Evolutionary conservation across 331 rosid species (phyloP).

Genomic region (Arachis monticola): DNA sequence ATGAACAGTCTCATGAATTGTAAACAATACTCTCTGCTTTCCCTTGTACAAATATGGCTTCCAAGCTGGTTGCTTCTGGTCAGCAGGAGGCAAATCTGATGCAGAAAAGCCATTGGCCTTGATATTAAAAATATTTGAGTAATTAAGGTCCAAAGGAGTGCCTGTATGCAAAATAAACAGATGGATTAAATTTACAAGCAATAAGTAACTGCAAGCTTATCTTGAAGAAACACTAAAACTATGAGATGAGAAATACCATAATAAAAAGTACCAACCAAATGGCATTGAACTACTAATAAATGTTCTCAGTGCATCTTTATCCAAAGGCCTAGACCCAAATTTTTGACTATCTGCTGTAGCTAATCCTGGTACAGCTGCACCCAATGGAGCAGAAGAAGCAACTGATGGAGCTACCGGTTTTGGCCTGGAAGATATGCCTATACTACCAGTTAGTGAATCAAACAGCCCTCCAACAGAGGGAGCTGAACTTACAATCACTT

Average conservation of each 20-base stretch:
- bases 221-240: conserved; percentile 37
- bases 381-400: conserved; percentile 61
- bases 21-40: conserved; percentile 81
- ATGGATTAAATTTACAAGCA: conserved; percentile 39
- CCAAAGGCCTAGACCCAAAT: conserved; percentile 71
- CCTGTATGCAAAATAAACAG: conserved; percentile 51
- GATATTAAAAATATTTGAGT: conserved; percentile 70
- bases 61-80: conserved; percentile 98
- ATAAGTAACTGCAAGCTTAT: conserved; percentile 39
- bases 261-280: conserved; percentile 92
- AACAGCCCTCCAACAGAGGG: conserved; percentile 95
- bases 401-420: conserved; percentile 76
- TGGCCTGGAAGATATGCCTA: conserved; percentile 89
- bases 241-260: conserved; percentile 68
- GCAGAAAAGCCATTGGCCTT: conserved; percentile 84
- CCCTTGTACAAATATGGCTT: conserved; percentile 92
- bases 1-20: conserved; percentile 77
- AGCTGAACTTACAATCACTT: conserved; percentile 70
- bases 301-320: conserved; percentile 86
- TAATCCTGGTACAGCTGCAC: conserved; percentile 60
- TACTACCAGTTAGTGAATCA: conserved; percentile 91
- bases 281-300: conserved; percentile 95
- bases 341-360: conserved; percentile 65
- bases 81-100: conserved; percentile 79
- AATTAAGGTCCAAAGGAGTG: conserved; percentile 91